Evolutionary conservation across 768 basidiomycete species (phyloP), one percentile per base, ranked within the genome.

Genomic region (Amanita rubescens): DNA sequence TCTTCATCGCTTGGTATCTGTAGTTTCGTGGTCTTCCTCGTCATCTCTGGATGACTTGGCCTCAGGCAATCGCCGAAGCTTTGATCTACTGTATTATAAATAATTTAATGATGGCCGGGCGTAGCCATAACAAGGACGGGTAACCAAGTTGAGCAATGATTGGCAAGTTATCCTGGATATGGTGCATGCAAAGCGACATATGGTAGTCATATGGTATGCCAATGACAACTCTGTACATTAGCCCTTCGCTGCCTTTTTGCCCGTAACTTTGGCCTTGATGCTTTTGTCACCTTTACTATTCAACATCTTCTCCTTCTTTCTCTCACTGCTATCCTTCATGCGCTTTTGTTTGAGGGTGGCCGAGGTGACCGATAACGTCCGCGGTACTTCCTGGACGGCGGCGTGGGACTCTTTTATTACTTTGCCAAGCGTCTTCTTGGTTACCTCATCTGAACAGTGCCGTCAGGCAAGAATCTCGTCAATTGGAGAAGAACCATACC

Each of bases 271-370:
- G 55, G 73, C 70, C 71, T 86, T 86, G 34, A 75, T 76, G 53
- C 76, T 80, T 65, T 76, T 79, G 25, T 69, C 67, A 9, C 68
- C 68, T 57, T 69, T 71, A 49, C 63, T 55, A 54, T 69, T 68
- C 9, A 66, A 58, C 17, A 72, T 43, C 48, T 71, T 68, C 49
- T 69, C 74, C 66, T 82, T 85, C 69, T 87, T 87, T 71, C 78
- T 82, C 65, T 78, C 78, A 2, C 72, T 72, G 44, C 69, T 65
- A 33, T 64, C 69, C 1, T 62, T 66, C 19, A 64, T 65, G 51
- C 73, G 71, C 62, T 84, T 84, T 63, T 74, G 71, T 68, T 83
- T 82, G 58, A 78, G 59, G 56, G 80, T 80, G 15, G 74, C 71
- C 44, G 62, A 70, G 7, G 68, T 72, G 48, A 76, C 42, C 11